A percentile compares a stretch with the other conserved stretches of the same genome.
Evolutionary conservation across 495 filamentous ascomycete species (phyloP).

Genomic region (Daldinia decipiens): DNA sequence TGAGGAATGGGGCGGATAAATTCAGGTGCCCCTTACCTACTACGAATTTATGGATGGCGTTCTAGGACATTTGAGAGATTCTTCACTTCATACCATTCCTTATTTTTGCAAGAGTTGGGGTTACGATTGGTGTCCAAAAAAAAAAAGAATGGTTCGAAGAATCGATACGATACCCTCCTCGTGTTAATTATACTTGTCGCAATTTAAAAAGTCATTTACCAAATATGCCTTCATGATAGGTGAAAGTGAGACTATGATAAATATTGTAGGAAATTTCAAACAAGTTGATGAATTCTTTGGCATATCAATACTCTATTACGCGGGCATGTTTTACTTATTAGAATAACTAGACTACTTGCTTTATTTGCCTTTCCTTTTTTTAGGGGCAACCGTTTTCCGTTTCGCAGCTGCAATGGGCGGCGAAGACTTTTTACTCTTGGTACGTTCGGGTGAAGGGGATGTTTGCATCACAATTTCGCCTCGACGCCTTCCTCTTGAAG

Average conservation of each 20-base stretch:
- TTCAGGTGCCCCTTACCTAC: slow-evolving; percentile 31
- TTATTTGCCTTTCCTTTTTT: slow-evolving; percentile 47
- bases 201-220: slow-evolving; percentile 16
- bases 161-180: slow-evolving; percentile 37
- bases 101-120: slow-evolving; percentile 22
- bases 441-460: slow-evolving; percentile 43
- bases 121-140: slow-evolving; percentile 35
- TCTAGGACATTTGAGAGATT: slow-evolving; percentile 3
- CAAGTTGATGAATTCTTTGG: background rate
- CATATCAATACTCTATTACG: slow-evolving; percentile 44
- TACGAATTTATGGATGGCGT: slow-evolving; percentile 38
- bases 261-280: background rate
- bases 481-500: slow-evolving; percentile 18
- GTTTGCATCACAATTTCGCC: slow-evolving; percentile 36
- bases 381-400: slow-evolving; percentile 44
- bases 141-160: slow-evolving; percentile 22
- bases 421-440: slow-evolving; percentile 46
- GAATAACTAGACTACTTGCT: slow-evolving; percentile 14
- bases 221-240: background rate
- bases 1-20: slow-evolving; percentile 3
- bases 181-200: slow-evolving; percentile 24
- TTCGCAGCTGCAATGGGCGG: slow-evolving; percentile 34
- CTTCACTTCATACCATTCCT: slow-evolving; percentile 39
- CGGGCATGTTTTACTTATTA: slow-evolving; percentile 28
- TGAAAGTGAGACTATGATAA: background rate